Conservation (phyloP, 2,329 filamentous ascomycete genomes). For the Metarhizium brunneum region DNA sequence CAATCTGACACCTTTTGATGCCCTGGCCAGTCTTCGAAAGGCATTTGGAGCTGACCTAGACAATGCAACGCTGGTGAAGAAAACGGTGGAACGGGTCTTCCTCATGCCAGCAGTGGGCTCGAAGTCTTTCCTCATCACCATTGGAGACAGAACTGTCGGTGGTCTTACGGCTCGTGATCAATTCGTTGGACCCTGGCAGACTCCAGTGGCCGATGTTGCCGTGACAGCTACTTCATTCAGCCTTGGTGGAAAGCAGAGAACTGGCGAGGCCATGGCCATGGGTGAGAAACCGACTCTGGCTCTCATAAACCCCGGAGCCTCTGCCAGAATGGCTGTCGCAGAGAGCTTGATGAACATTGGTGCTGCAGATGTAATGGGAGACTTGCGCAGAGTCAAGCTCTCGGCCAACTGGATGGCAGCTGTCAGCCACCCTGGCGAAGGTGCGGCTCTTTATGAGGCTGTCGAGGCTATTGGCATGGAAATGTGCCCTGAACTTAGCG, state of each 20-base stretch:
- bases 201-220: conserved; percentile 85
- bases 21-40: conserved; percentile 52
- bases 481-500: conserved; percentile 78
- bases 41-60: conserved; percentile 46
- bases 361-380: conserved; percentile 61
- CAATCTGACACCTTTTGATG: conserved; percentile 63
- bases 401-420: conserved; percentile 99
- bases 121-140: conserved; percentile 95
- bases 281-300: conserved; percentile 86
- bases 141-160: conserved; percentile 85
- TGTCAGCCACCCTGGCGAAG: conserved; percentile 87
- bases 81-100: conserved; percentile 75
- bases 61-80: conserved; percentile 42
- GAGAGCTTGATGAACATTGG: conserved; percentile 91
- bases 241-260: conserved; percentile 53
- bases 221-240: conserved; percentile 80
- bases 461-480: conserved; percentile 90
- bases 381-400: conserved; percentile 70
- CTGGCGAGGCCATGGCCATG: conserved; percentile 96
- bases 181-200: conserved; percentile 95
- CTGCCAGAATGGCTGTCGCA: conserved; percentile 90
- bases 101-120: conserved; percentile 86
- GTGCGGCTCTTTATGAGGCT: conserved; percentile 84
- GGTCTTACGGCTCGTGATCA: conserved; percentile 85
- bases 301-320: conserved; percentile 80